A percentile compares a stretch with the other conserved stretches of the same genome.
Conservation (phyloP, 163 green algal species). For the Scenedesmus sp. region DNA sequence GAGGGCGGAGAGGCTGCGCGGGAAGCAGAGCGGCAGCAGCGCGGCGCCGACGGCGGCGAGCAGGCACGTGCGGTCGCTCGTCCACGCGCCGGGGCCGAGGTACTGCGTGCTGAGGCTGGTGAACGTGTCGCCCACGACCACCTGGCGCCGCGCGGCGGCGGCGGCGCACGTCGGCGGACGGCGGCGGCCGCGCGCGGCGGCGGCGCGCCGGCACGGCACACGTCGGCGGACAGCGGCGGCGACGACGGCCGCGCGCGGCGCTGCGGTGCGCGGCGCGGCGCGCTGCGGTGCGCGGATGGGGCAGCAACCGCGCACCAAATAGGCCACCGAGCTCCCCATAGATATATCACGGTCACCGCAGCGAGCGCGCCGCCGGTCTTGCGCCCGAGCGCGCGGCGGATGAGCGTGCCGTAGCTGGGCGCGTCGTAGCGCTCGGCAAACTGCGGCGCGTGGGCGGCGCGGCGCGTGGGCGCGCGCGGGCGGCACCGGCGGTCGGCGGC, state of each 20-base stretch:
- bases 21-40: constrained; percentile 68
- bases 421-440: constrained; percentile 38
- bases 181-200: too few relatives aligned
- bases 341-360: constrained; percentile 24
- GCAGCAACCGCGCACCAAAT: constrained; percentile 38
- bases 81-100: neutral
- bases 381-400: constrained; percentile 30
- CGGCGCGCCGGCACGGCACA: too few relatives aligned
- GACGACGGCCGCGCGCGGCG: too few relatives aligned
- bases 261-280: too few relatives aligned
- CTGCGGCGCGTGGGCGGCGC: too few relatives aligned
- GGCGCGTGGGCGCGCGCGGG: too few relatives aligned
- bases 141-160: neutral
- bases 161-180: too few relatives aligned
- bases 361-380: constrained; percentile 25
- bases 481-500: too few relatives aligned
- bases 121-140: constrained; percentile 5
- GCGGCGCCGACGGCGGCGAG: constrained; percentile 30
- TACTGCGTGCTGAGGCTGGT: neutral
- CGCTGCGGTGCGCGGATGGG: too few relatives aligned
- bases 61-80: neutral
- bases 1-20: constrained; percentile 20
- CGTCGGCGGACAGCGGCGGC: too few relatives aligned
- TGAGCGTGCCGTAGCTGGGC: constrained; percentile 21
- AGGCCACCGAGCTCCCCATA: constrained; percentile 34